phyloP scores from a whole-genome alignment of 106 monocot species.

The Hemerocallis citrina region DNA sequence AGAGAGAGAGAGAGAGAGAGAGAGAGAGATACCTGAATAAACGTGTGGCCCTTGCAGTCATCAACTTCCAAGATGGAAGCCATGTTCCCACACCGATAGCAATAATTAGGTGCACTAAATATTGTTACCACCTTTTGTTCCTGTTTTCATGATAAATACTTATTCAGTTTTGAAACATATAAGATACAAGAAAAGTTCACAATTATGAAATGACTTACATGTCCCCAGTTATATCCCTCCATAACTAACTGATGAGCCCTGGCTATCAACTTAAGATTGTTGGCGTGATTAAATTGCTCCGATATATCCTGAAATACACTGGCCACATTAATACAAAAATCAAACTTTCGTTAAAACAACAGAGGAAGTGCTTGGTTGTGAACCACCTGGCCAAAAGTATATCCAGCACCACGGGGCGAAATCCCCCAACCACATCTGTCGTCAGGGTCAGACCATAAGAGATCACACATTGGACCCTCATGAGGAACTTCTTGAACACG shows the following conservation, averaged over 20 bases:
- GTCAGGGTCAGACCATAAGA: constrained; percentile 98
- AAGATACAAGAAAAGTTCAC: background rate
- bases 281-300: constrained; percentile 95
- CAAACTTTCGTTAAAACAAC: background rate
- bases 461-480: constrained; percentile 99
- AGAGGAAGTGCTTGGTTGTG: background rate
- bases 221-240: constrained; percentile 99
- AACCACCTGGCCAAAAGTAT: constrained; percentile 94
- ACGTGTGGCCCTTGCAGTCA: constrained; percentile 94
- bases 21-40: constrained; percentile 65
- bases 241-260: constrained; percentile 99
- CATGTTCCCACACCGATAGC: constrained; percentile 99
- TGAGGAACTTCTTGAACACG: constrained; percentile 28
- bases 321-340: background rate
- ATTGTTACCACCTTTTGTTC: constrained; percentile 98
- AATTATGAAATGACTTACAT: constrained; percentile 39
- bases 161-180: background rate
- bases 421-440: constrained; percentile 99
- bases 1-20: background rate
- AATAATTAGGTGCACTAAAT: constrained; percentile 99
- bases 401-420: constrained; percentile 99
- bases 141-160: constrained; percentile 23
- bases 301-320: constrained; percentile 93
- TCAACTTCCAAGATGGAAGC: constrained; percentile 98
- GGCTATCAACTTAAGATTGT: constrained; percentile 90